phyloP scores from a whole-genome alignment of 2,329 filamentous ascomycete species.

The Talaromyces sp. region DNA sequence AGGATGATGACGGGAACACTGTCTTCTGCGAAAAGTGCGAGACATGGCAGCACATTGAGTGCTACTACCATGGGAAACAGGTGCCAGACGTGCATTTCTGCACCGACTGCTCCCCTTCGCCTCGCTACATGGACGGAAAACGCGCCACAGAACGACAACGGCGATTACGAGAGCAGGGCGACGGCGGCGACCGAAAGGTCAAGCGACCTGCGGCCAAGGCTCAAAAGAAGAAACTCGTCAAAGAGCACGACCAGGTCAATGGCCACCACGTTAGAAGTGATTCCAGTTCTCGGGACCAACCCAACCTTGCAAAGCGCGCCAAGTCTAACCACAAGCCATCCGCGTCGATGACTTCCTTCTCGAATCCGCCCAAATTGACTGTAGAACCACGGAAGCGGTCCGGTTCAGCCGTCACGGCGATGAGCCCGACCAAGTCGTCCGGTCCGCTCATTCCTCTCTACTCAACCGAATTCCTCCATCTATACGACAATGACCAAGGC shows the following conservation, averaged over 20 bases:
- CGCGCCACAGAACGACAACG: slow-evolving; percentile 70
- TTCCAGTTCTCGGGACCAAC: slow-evolving; percentile 44
- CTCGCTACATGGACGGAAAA: slow-evolving; percentile 67
- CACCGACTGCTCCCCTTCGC: slow-evolving; percentile 82
- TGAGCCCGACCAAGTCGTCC: slow-evolving; percentile 59
- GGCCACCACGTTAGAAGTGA: slow-evolving; percentile 60
- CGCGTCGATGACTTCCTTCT: slow-evolving; percentile 68
- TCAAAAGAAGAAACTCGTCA: slow-evolving; percentile 76
- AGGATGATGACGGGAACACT: slow-evolving; percentile 94
- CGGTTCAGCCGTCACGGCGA: slow-evolving; percentile 56
- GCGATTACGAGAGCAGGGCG: slow-evolving; percentile 55
- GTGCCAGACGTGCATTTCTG: slow-evolving; percentile 79
- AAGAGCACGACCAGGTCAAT: slow-evolving; percentile 64
- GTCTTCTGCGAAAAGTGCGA: slow-evolving; percentile 95
- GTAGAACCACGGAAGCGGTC: slow-evolving; percentile 60
- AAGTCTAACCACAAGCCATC: slow-evolving; percentile 79
- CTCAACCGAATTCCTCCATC: slow-evolving; percentile 68
- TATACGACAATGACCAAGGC: slow-evolving; percentile 62
- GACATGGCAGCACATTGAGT: slow-evolving; percentile 97
- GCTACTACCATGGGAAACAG: slow-evolving; percentile 80
- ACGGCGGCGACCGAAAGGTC: slow-evolving; percentile 63
- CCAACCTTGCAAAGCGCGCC: slow-evolving; percentile 61
- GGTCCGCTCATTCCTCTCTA: slow-evolving; percentile 62
- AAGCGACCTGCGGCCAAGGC: slow-evolving; percentile 73
- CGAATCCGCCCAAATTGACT: slow-evolving; percentile 60